Evolutionary conservation across 2,329 filamentous ascomycete genomes (phyloP).

Genomic region (Sclerotinia minor): DNA sequence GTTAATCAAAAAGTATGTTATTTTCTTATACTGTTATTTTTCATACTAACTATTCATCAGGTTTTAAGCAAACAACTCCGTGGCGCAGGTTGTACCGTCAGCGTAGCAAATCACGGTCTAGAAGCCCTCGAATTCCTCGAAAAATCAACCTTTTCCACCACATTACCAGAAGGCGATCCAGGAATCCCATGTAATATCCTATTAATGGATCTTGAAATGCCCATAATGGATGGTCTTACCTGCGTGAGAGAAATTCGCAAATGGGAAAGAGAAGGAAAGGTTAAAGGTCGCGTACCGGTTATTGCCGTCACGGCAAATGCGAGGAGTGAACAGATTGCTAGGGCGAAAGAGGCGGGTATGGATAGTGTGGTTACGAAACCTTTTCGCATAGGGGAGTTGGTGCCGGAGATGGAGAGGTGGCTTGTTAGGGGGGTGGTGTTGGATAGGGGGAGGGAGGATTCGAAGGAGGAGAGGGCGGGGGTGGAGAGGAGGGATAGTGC

Average conservation of each 20-base stretch:
- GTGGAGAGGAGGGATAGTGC: conserved; percentile 19
- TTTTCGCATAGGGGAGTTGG: conserved; percentile 62
- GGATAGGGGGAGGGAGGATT: not conserved
- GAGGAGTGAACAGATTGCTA: conserved; percentile 35
- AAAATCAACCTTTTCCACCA: conserved; percentile 30
- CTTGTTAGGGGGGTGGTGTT: conserved; percentile 1
- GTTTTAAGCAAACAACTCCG: conserved; percentile 54
- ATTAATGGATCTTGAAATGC: conserved; percentile 77
- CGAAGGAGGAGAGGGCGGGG: conserved; percentile 3
- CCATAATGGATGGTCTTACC: conserved; percentile 67
- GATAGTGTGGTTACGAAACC: conserved; percentile 73
- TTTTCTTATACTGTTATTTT: not conserved
- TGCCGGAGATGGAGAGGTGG: conserved; percentile 55
- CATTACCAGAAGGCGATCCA: conserved; percentile 27
- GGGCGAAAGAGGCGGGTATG: conserved; percentile 35
- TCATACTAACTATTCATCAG: conserved; percentile 43
- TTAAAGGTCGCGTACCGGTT: conserved; percentile 47
- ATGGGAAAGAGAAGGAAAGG: conserved; percentile 52
- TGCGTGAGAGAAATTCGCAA: conserved; percentile 65
- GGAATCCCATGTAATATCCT: conserved; percentile 56
- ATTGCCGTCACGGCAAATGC: conserved; percentile 42
- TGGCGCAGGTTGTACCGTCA: conserved; percentile 44
- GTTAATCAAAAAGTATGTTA: conserved; percentile 46
- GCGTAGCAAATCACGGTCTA: conserved; percentile 57
- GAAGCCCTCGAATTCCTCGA: conserved; percentile 51